Conservation (phyloP, 495 filamentous ascomycete genomes). For the Penicillium paradoxum region DNA sequence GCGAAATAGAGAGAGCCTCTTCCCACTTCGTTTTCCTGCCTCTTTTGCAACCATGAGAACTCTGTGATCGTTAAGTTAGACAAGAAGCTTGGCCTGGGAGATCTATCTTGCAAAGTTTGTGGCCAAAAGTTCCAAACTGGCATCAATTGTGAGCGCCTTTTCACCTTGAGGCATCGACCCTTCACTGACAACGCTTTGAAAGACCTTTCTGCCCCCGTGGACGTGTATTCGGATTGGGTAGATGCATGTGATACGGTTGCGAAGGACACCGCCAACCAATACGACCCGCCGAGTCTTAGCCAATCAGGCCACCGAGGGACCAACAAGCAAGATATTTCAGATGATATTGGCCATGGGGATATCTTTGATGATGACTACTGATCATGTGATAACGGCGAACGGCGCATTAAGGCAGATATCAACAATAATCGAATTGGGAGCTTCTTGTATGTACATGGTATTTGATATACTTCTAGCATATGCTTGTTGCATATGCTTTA, state of each 20-base stretch:
- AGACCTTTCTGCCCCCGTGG: constrained; percentile 86
- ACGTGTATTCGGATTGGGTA: constrained; percentile 97
- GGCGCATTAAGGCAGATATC: constrained; percentile 17
- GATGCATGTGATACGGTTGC: constrained; percentile 87
- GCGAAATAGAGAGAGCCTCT: constrained; percentile 69
- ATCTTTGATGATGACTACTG: constrained; percentile 32
- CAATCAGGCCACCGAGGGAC: constrained; percentile 23
- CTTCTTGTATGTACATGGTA: constrained; percentile 8
- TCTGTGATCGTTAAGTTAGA: constrained; percentile 84
- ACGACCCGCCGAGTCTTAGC: constrained; percentile 28
- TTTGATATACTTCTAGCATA: constrained; percentile 2
- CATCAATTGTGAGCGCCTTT: constrained; percentile 75
- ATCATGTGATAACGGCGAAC: constrained; percentile 16
- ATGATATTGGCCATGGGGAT: constrained; percentile 13
- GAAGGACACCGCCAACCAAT: constrained; percentile 54
- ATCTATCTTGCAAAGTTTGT: constrained; percentile 85
- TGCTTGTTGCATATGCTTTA: neutral
- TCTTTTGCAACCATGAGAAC: constrained; percentile 97
- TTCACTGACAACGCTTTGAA: constrained; percentile 4
- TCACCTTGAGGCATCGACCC: neutral
- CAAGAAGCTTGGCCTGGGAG: constrained; percentile 81
- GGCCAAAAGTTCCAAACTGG: constrained; percentile 87
- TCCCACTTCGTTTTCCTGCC: constrained; percentile 84
- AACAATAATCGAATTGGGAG: constrained; percentile 8
- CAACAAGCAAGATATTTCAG: constrained; percentile 17